phyloP scores from a whole-genome alignment of 805 yeast genomes.

The Saccharomycopsis vini region DNA sequence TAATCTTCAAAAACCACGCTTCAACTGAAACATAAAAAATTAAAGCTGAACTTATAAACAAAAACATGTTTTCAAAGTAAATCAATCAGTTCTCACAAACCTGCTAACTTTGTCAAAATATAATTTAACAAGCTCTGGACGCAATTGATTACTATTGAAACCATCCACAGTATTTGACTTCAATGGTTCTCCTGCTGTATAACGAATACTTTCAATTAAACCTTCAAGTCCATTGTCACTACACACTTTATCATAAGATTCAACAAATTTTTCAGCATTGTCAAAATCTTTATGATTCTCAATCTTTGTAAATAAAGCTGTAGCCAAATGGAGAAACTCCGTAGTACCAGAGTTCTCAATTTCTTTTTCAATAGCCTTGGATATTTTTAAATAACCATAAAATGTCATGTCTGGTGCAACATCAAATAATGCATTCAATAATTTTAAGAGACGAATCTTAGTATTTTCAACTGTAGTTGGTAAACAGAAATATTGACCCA shows the following conservation, averaged over 20 bases:
- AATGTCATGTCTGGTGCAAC: constrained; percentile 11
- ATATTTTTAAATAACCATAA: constrained; percentile 8
- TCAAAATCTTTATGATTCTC: background rate
- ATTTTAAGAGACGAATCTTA: constrained; percentile 5
- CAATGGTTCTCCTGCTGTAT: background rate
- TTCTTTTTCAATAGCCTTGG: constrained; percentile 8
- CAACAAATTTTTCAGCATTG: background rate
- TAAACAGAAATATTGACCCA: constrained; percentile 5
- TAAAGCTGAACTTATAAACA: background rate
- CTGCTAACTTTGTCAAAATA: background rate
- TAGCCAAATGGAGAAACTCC: constrained; percentile 8
- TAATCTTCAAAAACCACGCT: background rate
- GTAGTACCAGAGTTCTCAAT: constrained; percentile 13
- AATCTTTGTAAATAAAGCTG: background rate
- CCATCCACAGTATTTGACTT: background rate
- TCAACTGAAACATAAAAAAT: background rate
- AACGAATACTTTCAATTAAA: background rate
- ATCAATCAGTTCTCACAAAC: background rate
- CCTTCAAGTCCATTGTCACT: background rate
- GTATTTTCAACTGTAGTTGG: constrained; percentile 6
- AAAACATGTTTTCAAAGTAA: background rate
- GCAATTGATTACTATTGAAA: background rate
- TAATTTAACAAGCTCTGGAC: background rate
- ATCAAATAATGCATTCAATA: constrained; percentile 10
- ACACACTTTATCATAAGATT: background rate